Evolutionary conservation across 441 rosid species (phyloP).

Genomic region (Populus hybrid): DNA sequence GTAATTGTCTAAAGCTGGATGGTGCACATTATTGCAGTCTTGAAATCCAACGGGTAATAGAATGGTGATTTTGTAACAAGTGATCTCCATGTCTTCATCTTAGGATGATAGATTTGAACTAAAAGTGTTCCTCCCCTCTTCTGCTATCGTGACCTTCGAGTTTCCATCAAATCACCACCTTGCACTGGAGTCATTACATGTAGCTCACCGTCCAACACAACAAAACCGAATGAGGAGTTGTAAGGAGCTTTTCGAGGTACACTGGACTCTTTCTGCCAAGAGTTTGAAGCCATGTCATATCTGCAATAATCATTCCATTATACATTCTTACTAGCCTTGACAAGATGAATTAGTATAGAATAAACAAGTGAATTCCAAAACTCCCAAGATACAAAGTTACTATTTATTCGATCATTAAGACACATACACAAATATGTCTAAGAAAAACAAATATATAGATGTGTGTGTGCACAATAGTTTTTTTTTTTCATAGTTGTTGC

Average conservation of each 20-base stretch:
- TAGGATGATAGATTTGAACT: slow-evolving; percentile 68
- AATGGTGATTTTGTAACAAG: slow-evolving; percentile 53
- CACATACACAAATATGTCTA: no score
- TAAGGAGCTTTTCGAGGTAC: slow-evolving; percentile 51
- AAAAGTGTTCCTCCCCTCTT: slow-evolving; percentile 52
- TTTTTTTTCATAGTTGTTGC: no score
- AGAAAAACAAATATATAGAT: no score
- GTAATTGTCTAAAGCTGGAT: slow-evolving; percentile 40
- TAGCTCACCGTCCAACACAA: slow-evolving; percentile 62
- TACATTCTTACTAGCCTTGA: no score
- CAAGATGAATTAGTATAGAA: no score
- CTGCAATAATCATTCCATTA: no score
- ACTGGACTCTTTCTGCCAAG: slow-evolving; percentile 59
- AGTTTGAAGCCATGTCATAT: slow-evolving; percentile 26
- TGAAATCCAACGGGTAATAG: slow-evolving; percentile 49
- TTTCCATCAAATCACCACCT: slow-evolving; percentile 45
- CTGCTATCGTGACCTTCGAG: slow-evolving; percentile 41
- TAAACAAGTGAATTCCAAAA: no score
- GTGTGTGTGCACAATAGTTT: no score
- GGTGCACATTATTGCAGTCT: slow-evolving; percentile 65
- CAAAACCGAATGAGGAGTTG: slow-evolving; percentile 56
- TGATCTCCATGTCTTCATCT: slow-evolving; percentile 70
- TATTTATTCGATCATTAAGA: no score
- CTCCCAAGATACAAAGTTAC: no score
- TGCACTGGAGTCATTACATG: slow-evolving; percentile 52